Conservation (phyloP, 2,329 filamentous ascomycete species). For the Fusarium sp. region DNA sequence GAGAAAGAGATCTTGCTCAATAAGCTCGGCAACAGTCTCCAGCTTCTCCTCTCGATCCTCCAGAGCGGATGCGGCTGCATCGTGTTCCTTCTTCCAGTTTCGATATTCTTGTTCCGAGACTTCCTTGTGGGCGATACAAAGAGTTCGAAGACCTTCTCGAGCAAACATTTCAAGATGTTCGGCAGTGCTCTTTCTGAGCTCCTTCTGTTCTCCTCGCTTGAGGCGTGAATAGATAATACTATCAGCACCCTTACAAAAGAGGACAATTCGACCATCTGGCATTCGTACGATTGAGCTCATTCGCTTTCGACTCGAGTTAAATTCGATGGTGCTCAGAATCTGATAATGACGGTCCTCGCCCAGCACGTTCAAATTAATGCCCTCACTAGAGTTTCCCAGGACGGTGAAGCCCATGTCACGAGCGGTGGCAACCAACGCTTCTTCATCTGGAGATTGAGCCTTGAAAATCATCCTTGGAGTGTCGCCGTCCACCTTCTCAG, state of each 20-base stretch:
- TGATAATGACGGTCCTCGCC: conserved; percentile 86
- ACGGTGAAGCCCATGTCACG: conserved; percentile 96
- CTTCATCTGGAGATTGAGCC: conserved; percentile 96
- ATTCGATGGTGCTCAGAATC: conserved; percentile 94
- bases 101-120: conserved; percentile 85
- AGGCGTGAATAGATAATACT: conserved; percentile 96
- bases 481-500: conserved; percentile 89
- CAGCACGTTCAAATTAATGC: conserved; percentile 85
- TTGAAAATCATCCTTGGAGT: conserved; percentile 93
- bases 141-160: conserved; percentile 89
- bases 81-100: conserved; percentile 85
- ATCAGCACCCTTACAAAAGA: conserved; percentile 98
- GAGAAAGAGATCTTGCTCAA: conserved; percentile 88
- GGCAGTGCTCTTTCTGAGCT: conserved; percentile 83
- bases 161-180: conserved; percentile 98
- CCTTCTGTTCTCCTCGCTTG: conserved; percentile 82
- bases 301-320: conserved; percentile 94
- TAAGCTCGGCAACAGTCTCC: conserved; percentile 86
- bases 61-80: conserved; percentile 84
- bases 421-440: conserved; percentile 91
- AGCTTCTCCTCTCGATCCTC: conserved; percentile 91
- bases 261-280: conserved; percentile 86
- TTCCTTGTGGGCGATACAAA: conserved; percentile 89
- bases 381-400: conserved; percentile 79
- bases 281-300: conserved; percentile 98